phyloP scores from a whole-genome alignment of 148 eudicot genomes.

The Dysphania ambrosioides region DNA sequence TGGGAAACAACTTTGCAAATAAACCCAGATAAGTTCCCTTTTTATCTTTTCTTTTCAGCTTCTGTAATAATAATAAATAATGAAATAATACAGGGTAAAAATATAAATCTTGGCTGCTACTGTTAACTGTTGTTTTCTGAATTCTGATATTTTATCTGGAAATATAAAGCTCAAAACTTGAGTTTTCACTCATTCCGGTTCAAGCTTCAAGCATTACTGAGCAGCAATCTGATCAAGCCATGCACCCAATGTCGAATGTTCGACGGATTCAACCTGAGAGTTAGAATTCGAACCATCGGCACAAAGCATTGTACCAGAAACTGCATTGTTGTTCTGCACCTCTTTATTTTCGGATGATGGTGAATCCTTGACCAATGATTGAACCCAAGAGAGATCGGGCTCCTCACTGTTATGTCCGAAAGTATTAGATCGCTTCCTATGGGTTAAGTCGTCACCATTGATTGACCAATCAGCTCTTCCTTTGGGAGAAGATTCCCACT shows the following conservation, averaged over 20 bases:
- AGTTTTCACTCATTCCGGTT: constrained; percentile 6
- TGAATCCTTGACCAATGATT: constrained; percentile 58
- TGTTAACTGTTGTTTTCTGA: constrained; percentile 19
- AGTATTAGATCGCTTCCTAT: constrained; percentile 34
- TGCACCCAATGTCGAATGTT: constrained; percentile 47
- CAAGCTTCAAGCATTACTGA: constrained; percentile 4
- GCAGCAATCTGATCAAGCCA: constrained; percentile 61
- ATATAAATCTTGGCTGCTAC: constrained; percentile 20
- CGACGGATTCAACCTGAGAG: constrained; percentile 34
- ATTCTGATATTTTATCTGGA: constrained; percentile 16
- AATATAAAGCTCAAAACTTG: constrained; percentile 23
- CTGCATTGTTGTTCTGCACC: constrained; percentile 14
- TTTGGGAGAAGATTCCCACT: constrained; percentile 42
- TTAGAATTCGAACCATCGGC: constrained; percentile 37
- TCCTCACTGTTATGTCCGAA: constrained; percentile 44
- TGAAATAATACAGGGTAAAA: constrained; percentile 25
- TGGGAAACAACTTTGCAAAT: constrained; percentile 36
- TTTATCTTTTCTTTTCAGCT: constrained; percentile 23
- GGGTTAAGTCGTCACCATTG: constrained; percentile 37
- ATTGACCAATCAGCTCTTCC: constrained; percentile 52
- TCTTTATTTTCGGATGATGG: constrained; percentile 38
- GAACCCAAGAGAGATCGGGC: constrained; percentile 64
- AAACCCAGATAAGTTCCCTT: constrained; percentile 34
- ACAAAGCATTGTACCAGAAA: constrained; percentile 25
- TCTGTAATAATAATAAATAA: constrained; percentile 34